Percentiles rank a stretch among this genome's conserved stretches.
Evolutionary conservation across 192 early-diverging fungal genomes (phyloP).

Genomic region (Chytriomyces confervae): DNA sequence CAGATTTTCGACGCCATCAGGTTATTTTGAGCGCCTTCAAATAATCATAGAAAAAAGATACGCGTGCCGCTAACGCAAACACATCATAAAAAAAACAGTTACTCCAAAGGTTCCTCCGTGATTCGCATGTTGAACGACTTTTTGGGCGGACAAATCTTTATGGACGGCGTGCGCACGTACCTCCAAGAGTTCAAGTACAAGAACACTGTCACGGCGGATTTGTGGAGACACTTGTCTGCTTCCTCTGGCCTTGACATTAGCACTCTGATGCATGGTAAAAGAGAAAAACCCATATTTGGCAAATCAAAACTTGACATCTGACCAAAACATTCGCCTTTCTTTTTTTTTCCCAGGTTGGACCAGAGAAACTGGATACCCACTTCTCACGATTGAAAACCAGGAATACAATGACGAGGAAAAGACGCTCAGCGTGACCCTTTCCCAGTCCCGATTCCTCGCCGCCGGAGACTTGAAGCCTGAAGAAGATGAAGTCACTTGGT

Average conservation of each 20-base stretch:
- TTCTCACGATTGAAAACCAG: constrained; percentile 71
- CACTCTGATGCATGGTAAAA: constrained; percentile 70
- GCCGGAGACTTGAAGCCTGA: constrained; percentile 72
- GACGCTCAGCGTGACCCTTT: constrained; percentile 61
- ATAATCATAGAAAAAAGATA: too few species aligned
- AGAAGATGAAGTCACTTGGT: constrained; percentile 84
- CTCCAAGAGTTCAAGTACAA: constrained; percentile 79
- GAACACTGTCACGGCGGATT: constrained; percentile 85
- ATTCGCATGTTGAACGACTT: constrained; percentile 87
- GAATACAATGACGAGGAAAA: constrained; percentile 46
- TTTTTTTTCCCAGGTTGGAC: constrained; percentile 66
- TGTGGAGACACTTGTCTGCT: constrained; percentile 81
- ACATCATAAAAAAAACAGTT: constrained; percentile 32
- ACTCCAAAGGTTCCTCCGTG: constrained; percentile 87
- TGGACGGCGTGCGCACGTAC: constrained; percentile 56
- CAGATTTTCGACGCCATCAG: constrained; percentile 95
- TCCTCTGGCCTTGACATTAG: constrained; percentile 82
- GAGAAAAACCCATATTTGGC: too few species aligned
- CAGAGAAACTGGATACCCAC: constrained; percentile 80
- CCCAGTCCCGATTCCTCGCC: constrained; percentile 83
- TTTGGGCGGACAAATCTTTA: constrained; percentile 41
- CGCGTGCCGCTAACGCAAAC: constrained; percentile 49
- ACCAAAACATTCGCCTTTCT: too few species aligned
- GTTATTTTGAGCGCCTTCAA: constrained; percentile 74
- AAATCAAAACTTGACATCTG: too few species aligned